Percentiles rank a stretch among this genome's conserved stretches.
Evolutionary conservation across 129 eudicot genomes (phyloP).

Genomic region (Flaveria sonorensis): DNA sequence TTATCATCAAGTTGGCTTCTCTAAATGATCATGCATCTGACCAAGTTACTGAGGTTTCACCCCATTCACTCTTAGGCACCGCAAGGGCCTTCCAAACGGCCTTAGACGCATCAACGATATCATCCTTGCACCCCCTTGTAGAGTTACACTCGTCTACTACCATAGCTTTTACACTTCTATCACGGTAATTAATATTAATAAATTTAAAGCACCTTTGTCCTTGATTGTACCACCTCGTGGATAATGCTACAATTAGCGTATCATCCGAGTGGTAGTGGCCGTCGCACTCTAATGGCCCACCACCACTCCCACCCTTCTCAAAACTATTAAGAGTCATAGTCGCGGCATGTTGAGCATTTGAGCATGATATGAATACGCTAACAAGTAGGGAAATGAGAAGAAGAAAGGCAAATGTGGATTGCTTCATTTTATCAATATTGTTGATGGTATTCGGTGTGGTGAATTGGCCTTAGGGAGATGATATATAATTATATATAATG

Average conservation of each 20-base stretch:
- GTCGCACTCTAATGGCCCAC: conserved; percentile 29
- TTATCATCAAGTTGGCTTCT: not conserved
- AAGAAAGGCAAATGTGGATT: not conserved
- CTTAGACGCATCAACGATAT: conserved; percentile 17
- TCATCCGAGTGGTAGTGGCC: conserved; percentile 21
- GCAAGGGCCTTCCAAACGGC: conserved; percentile 36
- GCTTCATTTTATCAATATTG: conserved; percentile 19
- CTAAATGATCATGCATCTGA: conserved; percentile 25
- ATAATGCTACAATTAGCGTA: conserved; percentile 29
- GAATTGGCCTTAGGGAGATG: not conserved
- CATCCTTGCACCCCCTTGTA: conserved; percentile 23
- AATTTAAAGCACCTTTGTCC: conserved; percentile 27
- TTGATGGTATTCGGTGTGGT: not conserved
- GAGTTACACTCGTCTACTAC: conserved; percentile 37
- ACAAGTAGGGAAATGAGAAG: not conserved
- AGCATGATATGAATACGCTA: not conserved
- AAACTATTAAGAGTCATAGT: conserved; percentile 30
- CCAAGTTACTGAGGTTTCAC: conserved; percentile 28
- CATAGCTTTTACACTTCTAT: conserved; percentile 20
- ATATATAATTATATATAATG: conserved; percentile 11
- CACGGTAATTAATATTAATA: conserved; percentile 13
- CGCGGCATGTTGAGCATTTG: not conserved
- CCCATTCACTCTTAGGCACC: conserved; percentile 27
- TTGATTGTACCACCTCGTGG: conserved; percentile 31
- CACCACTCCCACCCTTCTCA: conserved; percentile 28